phyloP scores from a whole-genome alignment of 2,329 filamentous ascomycete genomes.

The Arachnomyces sp. region DNA sequence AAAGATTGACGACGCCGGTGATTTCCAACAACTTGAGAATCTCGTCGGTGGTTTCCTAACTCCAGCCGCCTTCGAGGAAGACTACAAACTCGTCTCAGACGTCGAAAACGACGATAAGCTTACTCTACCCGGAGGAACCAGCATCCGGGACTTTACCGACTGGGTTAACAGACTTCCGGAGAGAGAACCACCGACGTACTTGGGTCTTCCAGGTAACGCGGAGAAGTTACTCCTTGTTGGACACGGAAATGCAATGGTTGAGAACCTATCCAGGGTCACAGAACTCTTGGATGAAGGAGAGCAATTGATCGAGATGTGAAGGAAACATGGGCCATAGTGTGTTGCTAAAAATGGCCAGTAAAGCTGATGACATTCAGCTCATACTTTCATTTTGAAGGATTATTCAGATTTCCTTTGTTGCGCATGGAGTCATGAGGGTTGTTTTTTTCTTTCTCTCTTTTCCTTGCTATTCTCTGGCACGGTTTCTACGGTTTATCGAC shows the following conservation, averaged over 20 bases:
- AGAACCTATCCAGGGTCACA: slow-evolving; percentile 75
- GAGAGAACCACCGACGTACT: slow-evolving; percentile 89
- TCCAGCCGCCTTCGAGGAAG: slow-evolving; percentile 81
- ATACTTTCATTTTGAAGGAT: slow-evolving; percentile 3
- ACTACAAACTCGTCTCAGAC: slow-evolving; percentile 77
- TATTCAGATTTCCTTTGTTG: slow-evolving; percentile 9
- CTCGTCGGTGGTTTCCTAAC: slow-evolving; percentile 76
- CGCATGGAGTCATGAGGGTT: slow-evolving; percentile 1
- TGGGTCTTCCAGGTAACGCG: slow-evolving; percentile 88
- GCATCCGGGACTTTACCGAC: slow-evolving; percentile 73
- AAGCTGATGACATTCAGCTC: too few relatives aligned
- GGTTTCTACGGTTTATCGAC: too few relatives aligned
- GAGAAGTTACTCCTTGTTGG: slow-evolving; percentile 91
- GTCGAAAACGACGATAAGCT: slow-evolving; percentile 55
- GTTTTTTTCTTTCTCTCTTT: slow-evolving; percentile 1
- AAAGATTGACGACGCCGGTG: slow-evolving; percentile 87
- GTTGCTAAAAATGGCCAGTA: slow-evolving; percentile 7
- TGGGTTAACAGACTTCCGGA: slow-evolving; percentile 93
- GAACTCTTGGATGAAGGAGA: slow-evolving; percentile 90
- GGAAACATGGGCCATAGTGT: slow-evolving; percentile 44
- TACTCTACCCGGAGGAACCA: slow-evolving; percentile 70
- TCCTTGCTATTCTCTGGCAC: neutral
- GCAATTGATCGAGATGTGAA: slow-evolving; percentile 59
- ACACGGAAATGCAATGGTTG: slow-evolving; percentile 75
- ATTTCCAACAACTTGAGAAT: slow-evolving; percentile 65